Evolutionary conservation across 1,139 yeast genomes (phyloP), one percentile per base, ranked within the genome.

Genomic region (Yamadazyma triangularis): DNA sequence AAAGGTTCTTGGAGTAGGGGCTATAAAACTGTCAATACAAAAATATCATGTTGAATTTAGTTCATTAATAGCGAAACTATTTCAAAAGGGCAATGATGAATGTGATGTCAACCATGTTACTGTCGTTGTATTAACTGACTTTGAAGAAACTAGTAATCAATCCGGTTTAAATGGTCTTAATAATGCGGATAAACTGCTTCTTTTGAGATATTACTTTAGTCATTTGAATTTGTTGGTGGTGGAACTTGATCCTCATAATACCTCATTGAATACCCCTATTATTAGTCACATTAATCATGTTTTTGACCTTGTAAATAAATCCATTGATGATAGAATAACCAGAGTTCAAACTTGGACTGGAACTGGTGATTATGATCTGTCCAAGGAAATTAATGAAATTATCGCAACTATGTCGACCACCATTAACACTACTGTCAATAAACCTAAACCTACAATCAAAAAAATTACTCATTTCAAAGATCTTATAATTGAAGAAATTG

Each of bases 301-400:
- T 12, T 51, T 66, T n/a, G 36, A 47, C 13, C 45, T 56, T 30
- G 60, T 62, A 28, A 44, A 48, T 14, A 28, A 33, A 7, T 42
- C 58, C 30, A 51, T 63, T n/a, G 42, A 43, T 35, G 40, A 68
- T 42, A 51, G 83, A 40, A 59, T 74, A 24, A 43, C 64, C 4
- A 52, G 83, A 38, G 69, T 77, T 37, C 69, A 71, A 44, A 62
- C 74, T 3, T 77, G 82, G 83, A 68, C 76, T 0, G 82, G 81
- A 2, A 65, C 73, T 18, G 33, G 35, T 7, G 23, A 23, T n/a
- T 32, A 18, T 11, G 18, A 24, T 37, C 20, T 31, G 22, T 27
- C 19, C 15, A 15, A 39, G 44, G 42, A 49, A 45, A 35, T 52
- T 36, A 29, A 48, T 37, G 49, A 53, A 21, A 51, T 48, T 22